Evolutionary conservation across 2,329 filamentous ascomycete species (phyloP).

Genomic region (Exophiala calicioides): DNA sequence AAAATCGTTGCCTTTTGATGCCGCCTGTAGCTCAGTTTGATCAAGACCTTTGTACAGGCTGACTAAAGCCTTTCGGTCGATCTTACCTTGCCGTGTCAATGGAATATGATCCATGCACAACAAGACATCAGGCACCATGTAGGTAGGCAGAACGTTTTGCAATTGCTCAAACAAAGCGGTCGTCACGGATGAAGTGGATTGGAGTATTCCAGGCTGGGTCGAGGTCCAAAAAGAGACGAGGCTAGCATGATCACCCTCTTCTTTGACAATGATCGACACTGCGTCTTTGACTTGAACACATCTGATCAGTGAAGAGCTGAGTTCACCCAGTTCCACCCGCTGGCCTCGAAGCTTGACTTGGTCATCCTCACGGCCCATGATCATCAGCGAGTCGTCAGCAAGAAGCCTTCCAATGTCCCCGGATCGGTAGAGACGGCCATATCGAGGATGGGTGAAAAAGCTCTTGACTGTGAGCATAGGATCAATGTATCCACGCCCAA

Average conservation of each 20-base stretch:
- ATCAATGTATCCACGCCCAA: slow-evolving; percentile 71
- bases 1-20: slow-evolving; percentile 8
- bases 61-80: slow-evolving; percentile 61
- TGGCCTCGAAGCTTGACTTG: slow-evolving; percentile 82
- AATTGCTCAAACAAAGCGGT: slow-evolving; percentile 58
- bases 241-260: slow-evolving; percentile 46
- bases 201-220: slow-evolving; percentile 8
- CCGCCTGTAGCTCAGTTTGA: slow-evolving; percentile 46
- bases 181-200: not conserved
- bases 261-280: slow-evolving; percentile 60
- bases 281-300: slow-evolving; percentile 60
- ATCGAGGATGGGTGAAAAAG: slow-evolving; percentile 67
- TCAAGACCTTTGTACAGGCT: slow-evolving; percentile 51
- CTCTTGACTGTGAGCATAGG: slow-evolving; percentile 63
- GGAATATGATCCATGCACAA: slow-evolving; percentile 71
- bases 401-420: slow-evolving; percentile 82
- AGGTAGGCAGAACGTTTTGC: slow-evolving; percentile 61
- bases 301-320: slow-evolving; percentile 63
- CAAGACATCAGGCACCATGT: slow-evolving; percentile 77
- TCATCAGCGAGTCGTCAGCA: slow-evolving; percentile 71
- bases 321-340: slow-evolving; percentile 75
- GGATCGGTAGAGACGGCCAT: slow-evolving; percentile 76
- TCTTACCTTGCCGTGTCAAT: slow-evolving; percentile 72
- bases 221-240: slow-evolving; percentile 70
- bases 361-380: slow-evolving; percentile 72